Evolutionary conservation across 257 asterid species (phyloP).

Genomic region (Eustoma russellianum): DNA sequence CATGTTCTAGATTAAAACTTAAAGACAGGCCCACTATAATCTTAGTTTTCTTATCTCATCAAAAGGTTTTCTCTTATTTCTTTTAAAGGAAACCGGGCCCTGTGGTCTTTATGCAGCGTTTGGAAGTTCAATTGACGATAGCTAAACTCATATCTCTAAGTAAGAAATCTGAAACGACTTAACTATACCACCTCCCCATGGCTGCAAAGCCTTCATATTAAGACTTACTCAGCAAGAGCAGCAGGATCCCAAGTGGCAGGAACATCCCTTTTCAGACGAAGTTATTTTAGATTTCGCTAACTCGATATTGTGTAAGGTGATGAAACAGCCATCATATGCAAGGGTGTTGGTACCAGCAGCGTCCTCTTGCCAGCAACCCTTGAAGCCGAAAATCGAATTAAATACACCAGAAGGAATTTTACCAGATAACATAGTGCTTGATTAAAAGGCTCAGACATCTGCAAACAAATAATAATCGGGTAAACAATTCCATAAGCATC

Average conservation of each 20-base stretch:
- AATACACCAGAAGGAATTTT: slow-evolving; percentile 87
- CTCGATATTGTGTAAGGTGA: slow-evolving; percentile 72
- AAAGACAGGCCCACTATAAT: too few relatives aligned
- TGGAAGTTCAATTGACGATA: too few relatives aligned
- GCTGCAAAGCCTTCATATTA: background rate
- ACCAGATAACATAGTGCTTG: slow-evolving; percentile 73
- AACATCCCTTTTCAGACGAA: slow-evolving; percentile 66
- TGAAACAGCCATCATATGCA: slow-evolving; percentile 90
- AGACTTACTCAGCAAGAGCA: slow-evolving; percentile 82
- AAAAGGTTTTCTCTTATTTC: too few relatives aligned
- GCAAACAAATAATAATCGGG: slow-evolving; percentile 12
- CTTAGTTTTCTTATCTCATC: too few relatives aligned
- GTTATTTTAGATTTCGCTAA: slow-evolving; percentile 57
- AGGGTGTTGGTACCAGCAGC: slow-evolving; percentile 70
- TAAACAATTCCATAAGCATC: background rate
- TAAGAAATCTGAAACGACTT: too few relatives aligned
- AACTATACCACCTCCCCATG: too few relatives aligned
- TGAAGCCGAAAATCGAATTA: slow-evolving; percentile 73
- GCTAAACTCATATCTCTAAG: too few relatives aligned
- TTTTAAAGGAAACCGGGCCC: too few relatives aligned
- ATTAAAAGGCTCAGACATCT: slow-evolving; percentile 86
- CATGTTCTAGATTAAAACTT: too few relatives aligned
- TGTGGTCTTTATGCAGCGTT: too few relatives aligned
- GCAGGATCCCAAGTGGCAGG: slow-evolving; percentile 84
- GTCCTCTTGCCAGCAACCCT: slow-evolving; percentile 92